Base-by-base conservation (phyloP, 305 asterid genomes). In the Nicotiana rustica region DNA sequence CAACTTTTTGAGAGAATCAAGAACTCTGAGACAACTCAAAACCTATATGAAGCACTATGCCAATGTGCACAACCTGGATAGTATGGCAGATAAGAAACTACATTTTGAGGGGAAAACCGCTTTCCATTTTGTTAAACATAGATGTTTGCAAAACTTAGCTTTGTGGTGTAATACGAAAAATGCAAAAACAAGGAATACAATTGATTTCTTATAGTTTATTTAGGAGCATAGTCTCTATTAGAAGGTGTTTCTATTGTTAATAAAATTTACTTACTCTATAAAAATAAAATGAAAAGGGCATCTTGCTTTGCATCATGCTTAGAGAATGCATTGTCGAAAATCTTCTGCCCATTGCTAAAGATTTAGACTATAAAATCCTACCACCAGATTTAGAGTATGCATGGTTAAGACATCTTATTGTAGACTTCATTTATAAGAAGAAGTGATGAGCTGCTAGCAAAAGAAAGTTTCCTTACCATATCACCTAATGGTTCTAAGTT, bases 401-500 rank as follows among this genome's bases (percentile, higher is more conserved):
- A 71, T 19, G 35, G 52, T 44, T 44, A 0, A 44, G 52, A 44
- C 36, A 44, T 44, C 13, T 44, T 44, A 10, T 44, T 44, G 8
- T 44, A 10, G 52, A 44, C 47, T 9, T 44, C 52, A 44, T 44
- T 10, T 44, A 44, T 44, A 44, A 44, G 2, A 44, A 44, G 52
- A 44, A 8, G 3, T 44, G 52, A 44, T 44, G 52, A 44, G 52
- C 52, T 44, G 3, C 52, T 9, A 9, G 60, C 36, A 59, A 85
- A 66, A 71, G 76, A 79, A 17, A 66, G 71, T 57, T 78, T 75
- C 14, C 59, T 75, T 88, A 91, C 98, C 95, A 90, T 89, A 80
- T 90, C 92, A 67, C 87, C 88, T 77, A 92, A 84, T 82, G 86
- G 88, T 82, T 88, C 90, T 21, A 94, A 89, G 79, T 83, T 91